A percentile compares a stretch with the other conserved stretches of the same genome.
These are phyloP conservation scores for Fusarium pilosicola DNA, from an alignment of 2,329 filamentous ascomycete genomes.

Conservation along the genomic window DNA sequence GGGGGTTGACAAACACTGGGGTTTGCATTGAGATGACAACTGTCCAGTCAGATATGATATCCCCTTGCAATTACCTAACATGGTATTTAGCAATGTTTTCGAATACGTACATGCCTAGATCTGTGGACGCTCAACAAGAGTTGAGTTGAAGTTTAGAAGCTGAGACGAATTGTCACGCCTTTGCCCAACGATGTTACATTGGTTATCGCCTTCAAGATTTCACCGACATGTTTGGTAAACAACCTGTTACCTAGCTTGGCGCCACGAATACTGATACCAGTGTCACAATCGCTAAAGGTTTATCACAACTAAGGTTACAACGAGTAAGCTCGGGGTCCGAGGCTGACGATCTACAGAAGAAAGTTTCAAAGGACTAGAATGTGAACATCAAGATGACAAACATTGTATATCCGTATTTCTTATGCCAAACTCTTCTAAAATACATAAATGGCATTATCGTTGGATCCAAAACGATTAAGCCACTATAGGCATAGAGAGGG, in stretches of 20 bases:
- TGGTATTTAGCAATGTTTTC: neutral
- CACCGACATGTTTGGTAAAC: neutral
- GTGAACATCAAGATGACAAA: neutral
- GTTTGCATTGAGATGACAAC: slow-evolving; percentile 19
- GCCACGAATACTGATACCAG: slow-evolving; percentile 2
- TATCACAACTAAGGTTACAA: slow-evolving; percentile 13
- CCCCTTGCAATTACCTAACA: neutral
- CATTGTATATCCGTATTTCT: neutral
- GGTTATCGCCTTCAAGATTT: neutral
- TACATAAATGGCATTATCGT: neutral
- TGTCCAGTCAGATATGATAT: neutral
- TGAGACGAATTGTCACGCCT: slow-evolving; percentile 25
- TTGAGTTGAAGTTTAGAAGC: neutral
- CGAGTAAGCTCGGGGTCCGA: slow-evolving; percentile 7
- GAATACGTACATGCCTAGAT: slow-evolving; percentile 3
- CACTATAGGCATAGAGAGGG: neutral
- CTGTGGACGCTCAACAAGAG: neutral
- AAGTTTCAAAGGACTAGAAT: neutral
- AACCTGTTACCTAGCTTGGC: slow-evolving; percentile 12
- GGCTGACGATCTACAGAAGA: neutral
- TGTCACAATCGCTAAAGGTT: slow-evolving; percentile 21
- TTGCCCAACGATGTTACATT: slow-evolving; percentile 9
- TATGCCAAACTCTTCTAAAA: neutral
- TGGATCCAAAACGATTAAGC: neutral
- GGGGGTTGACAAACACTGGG: slow-evolving; percentile 1